Percentiles rank a stretch among this genome's conserved stretches.
These are phyloP conservation scores for Aspergillus brunneoviolaceus DNA, from an alignment of 2,329 filamentous ascomycete species.

Conservation along the genomic window DNA sequence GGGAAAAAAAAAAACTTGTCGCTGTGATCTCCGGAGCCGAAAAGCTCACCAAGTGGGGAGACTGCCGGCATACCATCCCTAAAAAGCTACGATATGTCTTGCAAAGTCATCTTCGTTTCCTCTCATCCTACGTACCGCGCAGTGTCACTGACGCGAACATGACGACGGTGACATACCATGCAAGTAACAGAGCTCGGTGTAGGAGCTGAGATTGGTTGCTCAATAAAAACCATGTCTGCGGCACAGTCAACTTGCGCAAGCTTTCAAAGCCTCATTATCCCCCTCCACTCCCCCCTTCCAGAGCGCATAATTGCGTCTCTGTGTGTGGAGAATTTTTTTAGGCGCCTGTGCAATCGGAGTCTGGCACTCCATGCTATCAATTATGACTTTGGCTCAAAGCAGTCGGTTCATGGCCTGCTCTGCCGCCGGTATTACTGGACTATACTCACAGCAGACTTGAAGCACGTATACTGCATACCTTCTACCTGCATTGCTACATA, in stretches of 20 bases:
- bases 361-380: background rate
- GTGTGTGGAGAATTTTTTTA: background rate
- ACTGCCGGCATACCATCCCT: background rate
- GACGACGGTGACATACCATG: background rate
- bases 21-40: background rate
- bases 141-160: background rate
- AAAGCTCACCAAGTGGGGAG: background rate
- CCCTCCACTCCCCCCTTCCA: background rate
- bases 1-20: background rate
- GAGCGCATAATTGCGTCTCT: background rate
- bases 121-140: background rate
- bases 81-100: background rate
- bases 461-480: background rate
- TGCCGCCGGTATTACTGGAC: background rate
- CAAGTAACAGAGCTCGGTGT: background rate
- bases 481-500: background rate
- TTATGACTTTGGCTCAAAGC: background rate
- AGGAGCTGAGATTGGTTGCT: background rate
- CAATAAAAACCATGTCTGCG: slow-evolving; percentile 14
- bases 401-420: background rate
- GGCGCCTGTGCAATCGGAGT: background rate
- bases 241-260: slow-evolving; percentile 25
- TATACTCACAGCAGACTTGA: background rate
- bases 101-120: background rate
- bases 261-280: background rate